Percentiles rank a stretch among this genome's conserved stretches.
Conservation (phyloP, 306 rosid species). For the Cajanus cajan region DNA sequence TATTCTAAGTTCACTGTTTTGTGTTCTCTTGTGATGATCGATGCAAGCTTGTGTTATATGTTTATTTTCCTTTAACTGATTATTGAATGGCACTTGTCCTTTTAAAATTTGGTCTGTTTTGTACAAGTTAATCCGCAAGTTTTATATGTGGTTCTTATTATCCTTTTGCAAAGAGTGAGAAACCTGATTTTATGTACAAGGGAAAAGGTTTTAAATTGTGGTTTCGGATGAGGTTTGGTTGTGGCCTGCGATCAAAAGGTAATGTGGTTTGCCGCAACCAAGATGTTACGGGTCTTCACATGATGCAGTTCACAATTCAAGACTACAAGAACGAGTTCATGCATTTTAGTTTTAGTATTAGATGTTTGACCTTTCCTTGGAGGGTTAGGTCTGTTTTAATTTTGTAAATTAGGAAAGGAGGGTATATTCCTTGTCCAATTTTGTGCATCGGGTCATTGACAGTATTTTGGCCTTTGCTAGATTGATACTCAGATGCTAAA, state of each 20-base stretch:
- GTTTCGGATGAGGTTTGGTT: not conserved
- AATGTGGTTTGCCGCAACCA: not conserved
- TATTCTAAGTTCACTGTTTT: not conserved
- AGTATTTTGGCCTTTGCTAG: not conserved
- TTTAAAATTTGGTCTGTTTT: not conserved
- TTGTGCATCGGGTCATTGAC: not conserved
- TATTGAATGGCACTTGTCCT: not conserved
- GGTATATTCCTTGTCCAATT: not conserved
- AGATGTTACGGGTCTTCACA: not conserved
- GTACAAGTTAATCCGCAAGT: not conserved
- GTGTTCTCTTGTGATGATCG: not conserved
- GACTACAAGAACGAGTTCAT: not conserved
- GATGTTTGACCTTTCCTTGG: not conserved
- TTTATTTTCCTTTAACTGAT: slow-evolving; percentile 1
- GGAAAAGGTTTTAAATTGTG: not conserved
- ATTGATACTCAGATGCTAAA: not conserved
- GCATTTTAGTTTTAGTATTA: not conserved
- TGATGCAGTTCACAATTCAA: not conserved
- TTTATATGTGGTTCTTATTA: not conserved
- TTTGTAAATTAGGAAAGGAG: slow-evolving; percentile 13
- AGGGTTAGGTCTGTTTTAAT: not conserved
- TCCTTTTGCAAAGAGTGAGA: not conserved
- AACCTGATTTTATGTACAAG: not conserved
- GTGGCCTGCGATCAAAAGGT: not conserved
- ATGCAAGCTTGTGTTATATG: not conserved